Conservation (phyloP, 257 asterid genomes). For the Paulownia fortunei region DNA sequence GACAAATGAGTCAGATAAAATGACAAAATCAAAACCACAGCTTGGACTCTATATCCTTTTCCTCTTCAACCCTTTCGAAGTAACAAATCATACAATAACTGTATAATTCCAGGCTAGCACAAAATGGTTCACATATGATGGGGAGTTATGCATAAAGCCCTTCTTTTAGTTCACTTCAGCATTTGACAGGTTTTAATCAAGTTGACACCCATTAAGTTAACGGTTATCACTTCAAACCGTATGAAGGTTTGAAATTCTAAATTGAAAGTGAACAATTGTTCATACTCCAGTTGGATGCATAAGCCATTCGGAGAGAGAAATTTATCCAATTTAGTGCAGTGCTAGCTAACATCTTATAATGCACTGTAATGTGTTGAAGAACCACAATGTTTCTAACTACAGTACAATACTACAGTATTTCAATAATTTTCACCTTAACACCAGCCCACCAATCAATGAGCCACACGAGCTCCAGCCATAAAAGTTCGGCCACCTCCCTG, state of each 20-base stretch:
- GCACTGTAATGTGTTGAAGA: background rate
- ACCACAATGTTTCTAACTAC: background rate
- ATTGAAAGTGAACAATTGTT: background rate
- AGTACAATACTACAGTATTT: background rate
- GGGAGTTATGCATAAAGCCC: background rate
- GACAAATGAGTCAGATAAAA: conserved; percentile 30
- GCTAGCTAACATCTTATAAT: conserved; percentile 8
- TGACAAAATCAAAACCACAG: conserved; percentile 6
- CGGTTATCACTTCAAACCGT: background rate
- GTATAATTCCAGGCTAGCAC: too few species aligned
- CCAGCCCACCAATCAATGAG: conserved; percentile 97
- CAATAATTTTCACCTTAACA: conserved; percentile 66
- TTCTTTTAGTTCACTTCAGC: conserved; percentile 17
- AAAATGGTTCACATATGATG: too few species aligned
- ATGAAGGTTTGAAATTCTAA: background rate
- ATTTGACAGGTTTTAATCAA: conserved; percentile 13
- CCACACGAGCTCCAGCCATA: conserved; percentile 99
- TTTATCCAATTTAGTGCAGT: background rate
- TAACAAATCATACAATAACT: too few species aligned
- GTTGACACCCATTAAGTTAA: background rate
- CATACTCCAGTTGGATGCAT: background rate
- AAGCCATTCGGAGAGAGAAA: background rate
- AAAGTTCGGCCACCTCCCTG: conserved; percentile 67
- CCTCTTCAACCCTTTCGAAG: background rate
- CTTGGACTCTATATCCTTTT: background rate